Conservation (phyloP, 495 filamentous ascomycete genomes). For the Tuber microsphaerosporum region DNA sequence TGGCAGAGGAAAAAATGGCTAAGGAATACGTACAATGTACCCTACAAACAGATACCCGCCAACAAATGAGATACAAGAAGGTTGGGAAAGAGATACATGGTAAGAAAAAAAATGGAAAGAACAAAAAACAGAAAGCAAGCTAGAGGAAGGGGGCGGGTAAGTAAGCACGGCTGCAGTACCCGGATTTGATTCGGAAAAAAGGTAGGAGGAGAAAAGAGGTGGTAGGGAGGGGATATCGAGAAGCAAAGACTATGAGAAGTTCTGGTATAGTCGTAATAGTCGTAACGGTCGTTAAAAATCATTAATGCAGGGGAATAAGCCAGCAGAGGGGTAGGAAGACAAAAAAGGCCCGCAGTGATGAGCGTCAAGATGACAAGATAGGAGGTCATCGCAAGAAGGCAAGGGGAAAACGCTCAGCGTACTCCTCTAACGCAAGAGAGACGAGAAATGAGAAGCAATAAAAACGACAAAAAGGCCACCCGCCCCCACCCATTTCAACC, state of each 20-base stretch:
- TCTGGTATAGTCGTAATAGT: not conserved
- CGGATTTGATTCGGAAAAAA: not conserved
- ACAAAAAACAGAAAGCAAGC: not conserved
- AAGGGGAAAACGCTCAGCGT: not conserved
- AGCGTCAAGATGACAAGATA: not conserved
- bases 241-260: not conserved
- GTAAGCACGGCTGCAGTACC: not conserved
- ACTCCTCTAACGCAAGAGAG: not conserved
- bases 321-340: not conserved
- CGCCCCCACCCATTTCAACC: not conserved
- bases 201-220: not conserved
- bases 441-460: slow-evolving; percentile 6
- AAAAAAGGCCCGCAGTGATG: not conserved
- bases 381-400: not conserved
- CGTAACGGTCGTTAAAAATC: not conserved
- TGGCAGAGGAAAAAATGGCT: not conserved
- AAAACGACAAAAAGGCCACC: slow-evolving; percentile 4
- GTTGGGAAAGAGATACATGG: not conserved
- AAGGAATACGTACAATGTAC: slow-evolving; percentile 5
- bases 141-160: not conserved
- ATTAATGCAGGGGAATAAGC: not conserved
- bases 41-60: not conserved
- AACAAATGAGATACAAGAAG: slow-evolving; percentile 6
- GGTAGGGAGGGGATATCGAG: not conserved
- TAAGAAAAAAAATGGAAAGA: not conserved